Percentiles rank a stretch among this genome's conserved stretches.
Evolutionary conservation across 2,329 filamentous ascomycete species (phyloP).

Genomic region (Phaeosphaeria sp.): DNA sequence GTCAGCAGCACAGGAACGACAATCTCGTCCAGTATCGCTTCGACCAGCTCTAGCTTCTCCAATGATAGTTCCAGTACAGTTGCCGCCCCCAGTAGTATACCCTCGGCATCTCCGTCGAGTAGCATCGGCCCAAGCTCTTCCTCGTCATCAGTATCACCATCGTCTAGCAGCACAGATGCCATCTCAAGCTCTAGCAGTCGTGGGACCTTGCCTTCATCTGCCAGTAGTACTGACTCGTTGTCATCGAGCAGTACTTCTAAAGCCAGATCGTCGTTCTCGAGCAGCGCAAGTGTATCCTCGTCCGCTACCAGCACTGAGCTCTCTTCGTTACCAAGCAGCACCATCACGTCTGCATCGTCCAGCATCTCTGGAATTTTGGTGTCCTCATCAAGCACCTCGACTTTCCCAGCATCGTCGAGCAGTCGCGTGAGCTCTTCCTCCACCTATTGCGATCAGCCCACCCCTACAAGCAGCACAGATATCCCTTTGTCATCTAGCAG

Average conservation of each 20-base stretch:
- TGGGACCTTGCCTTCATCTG: not conserved
- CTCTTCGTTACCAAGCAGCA: conserved; percentile 1
- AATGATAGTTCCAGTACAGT: not conserved
- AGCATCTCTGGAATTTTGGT: not conserved
- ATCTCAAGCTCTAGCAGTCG: not conserved
- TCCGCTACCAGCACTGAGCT: not conserved
- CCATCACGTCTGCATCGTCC: not conserved
- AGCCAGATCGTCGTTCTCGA: not conserved
- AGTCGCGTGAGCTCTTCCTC: not conserved
- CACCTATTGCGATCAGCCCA: not conserved
- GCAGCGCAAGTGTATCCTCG: not conserved
- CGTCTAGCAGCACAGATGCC: not conserved
- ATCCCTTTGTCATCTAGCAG: not conserved
- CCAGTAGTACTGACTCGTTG: not conserved
- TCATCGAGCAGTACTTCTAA: not conserved
- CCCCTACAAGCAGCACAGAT: not conserved
- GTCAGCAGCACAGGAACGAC: conserved; percentile 1
- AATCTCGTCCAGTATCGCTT: not conserved
- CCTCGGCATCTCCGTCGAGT: not conserved
- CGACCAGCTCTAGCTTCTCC: not conserved
- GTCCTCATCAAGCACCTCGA: not conserved
- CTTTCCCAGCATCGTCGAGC: not conserved
- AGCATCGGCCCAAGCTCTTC: not conserved
- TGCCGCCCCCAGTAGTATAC: not conserved
- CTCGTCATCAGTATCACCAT: not conserved